A percentile compares a stretch with the other conserved stretches of the same genome.
Evolutionary conservation across 1,139 yeast species (phyloP).

Genomic region (Saccharomyces hybrid): DNA sequence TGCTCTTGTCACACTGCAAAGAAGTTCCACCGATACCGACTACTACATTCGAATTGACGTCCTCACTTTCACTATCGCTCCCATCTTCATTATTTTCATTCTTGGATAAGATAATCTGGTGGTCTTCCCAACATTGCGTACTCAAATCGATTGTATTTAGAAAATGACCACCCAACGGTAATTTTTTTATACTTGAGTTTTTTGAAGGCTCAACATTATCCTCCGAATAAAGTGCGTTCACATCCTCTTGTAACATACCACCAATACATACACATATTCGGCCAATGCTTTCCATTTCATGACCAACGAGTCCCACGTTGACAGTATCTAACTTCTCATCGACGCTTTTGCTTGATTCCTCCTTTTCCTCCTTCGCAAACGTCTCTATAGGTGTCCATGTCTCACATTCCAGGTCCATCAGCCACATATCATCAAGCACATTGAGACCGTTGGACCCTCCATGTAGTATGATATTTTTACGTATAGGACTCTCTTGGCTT

Average conservation of each 20-base stretch:
- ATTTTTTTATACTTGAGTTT: neutral
- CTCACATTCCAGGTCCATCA: constrained; percentile 37
- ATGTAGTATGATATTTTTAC: constrained; percentile 31
- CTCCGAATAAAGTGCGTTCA: constrained; percentile 12
- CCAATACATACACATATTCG: constrained; percentile 22
- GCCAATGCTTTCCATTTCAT: constrained; percentile 21
- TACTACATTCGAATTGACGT: neutral
- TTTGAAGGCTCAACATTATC: neutral
- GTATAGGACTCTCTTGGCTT: neutral
- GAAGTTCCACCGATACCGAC: constrained; percentile 15
- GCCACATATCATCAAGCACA: constrained; percentile 42
- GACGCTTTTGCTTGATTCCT: neutral
- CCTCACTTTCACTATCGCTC: neutral
- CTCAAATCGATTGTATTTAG: constrained; percentile 12
- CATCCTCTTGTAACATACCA: constrained; percentile 26
- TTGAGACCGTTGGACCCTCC: constrained; percentile 41
- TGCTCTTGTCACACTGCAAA: constrained; percentile 19
- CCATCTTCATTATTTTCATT: neutral
- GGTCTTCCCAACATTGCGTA: constrained; percentile 13
- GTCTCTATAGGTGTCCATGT: constrained; percentile 34
- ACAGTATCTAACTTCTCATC: constrained; percentile 10
- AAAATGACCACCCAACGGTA: constrained; percentile 10
- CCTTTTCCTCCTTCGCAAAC: constrained; percentile 9
- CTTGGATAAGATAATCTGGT: constrained; percentile 1
- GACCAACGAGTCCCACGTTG: constrained; percentile 24